These are phyloP conservation scores for Fusarium sarcochroum DNA, from an alignment of 2,329 filamentous ascomycete species.

Conservation along the genomic window DNA sequence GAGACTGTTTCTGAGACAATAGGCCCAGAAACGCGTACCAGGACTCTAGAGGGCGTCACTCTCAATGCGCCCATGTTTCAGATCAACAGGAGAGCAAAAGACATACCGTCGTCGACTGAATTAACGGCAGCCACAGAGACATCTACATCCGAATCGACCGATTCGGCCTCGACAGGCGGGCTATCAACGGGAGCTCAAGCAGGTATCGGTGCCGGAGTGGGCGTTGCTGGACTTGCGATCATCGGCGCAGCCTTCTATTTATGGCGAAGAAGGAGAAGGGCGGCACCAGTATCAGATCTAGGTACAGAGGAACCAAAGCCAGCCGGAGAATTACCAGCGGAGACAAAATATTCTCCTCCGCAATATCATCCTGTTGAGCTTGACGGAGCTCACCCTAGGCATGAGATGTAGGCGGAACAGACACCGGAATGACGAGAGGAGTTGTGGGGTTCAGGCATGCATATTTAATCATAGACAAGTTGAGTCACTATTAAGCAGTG, in stretches of 20 bases:
- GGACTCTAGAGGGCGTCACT: neutral
- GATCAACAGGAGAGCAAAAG: neutral
- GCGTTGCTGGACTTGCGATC: neutral
- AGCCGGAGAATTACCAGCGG: neutral
- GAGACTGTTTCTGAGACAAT: neutral
- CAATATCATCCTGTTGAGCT: neutral
- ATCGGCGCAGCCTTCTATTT: neutral
- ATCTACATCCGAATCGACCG: neutral
- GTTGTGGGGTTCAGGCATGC: too few relatives aligned
- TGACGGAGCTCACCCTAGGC: neutral
- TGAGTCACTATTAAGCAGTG: too few relatives aligned
- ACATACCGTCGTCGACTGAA: neutral
- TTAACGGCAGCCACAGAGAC: neutral
- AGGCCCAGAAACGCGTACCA: neutral
- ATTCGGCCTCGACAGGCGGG: neutral
- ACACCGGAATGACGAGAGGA: too few relatives aligned
- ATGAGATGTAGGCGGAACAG: neutral
- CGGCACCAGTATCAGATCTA: rapidly evolving
- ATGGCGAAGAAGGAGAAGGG: neutral
- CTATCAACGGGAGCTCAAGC: neutral
- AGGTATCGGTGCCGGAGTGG: slow-evolving; percentile 2
- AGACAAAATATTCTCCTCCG: rapidly evolving
- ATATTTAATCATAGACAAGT: too few relatives aligned
- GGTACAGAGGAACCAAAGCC: neutral
- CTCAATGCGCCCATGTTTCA: slow-evolving; percentile 16